Evolutionary conservation across 2,329 filamentous ascomycete species (phyloP), one percentile per base, ranked within the genome.

Genomic region (Exophiala xenobiotica): DNA sequence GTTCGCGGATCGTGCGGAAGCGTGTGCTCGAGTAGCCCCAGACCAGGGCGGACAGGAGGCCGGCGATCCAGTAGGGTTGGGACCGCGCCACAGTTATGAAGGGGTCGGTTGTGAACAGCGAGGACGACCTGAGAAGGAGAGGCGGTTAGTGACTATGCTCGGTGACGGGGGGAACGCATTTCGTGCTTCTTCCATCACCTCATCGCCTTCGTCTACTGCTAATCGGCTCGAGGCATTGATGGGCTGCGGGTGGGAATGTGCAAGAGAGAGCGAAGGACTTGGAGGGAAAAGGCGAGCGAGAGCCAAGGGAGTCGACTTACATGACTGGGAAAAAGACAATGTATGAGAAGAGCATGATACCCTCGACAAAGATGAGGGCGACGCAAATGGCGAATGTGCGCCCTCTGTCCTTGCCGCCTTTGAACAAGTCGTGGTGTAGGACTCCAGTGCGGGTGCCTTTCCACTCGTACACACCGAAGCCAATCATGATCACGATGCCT

Each of bases 381-480:
- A 60, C 43, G 27, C 55, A 58, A 14, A 60, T 44, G 14, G 57
- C 51, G 38, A 60, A 58, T 4, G 55, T 58, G 26, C 52, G 57
- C 9, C 55, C 57, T 23, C 19, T 11, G 9, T 55, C 40, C 14
- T 50, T 49, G 3, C 52, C 52, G 3, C 57, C 52, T 33, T 37
- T 29, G 47, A 60, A 60, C 2, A 60, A 40, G 7, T 56, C 55
- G 37, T 60, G 57, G 19, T 60, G 49, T 27, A 60, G 39, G 18
- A 60, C 57, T 1, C 57, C 57, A 2, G 43, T 53, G 22, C 37
- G 40, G 27, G 57, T 60, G 7, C 51, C 57, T 33, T 57, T 56
- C 55, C 55, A 58, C 37, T 60, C 57, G 9, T 56, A 60, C n/a
- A 56, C 7, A 6, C 55, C 57, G 27, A 60, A 60, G 3, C 26